A percentile compares a stretch with the other conserved stretches of the same genome.
Evolutionary conservation across 306 rosid species (phyloP).

Genomic region (Castanospermum australe): DNA sequence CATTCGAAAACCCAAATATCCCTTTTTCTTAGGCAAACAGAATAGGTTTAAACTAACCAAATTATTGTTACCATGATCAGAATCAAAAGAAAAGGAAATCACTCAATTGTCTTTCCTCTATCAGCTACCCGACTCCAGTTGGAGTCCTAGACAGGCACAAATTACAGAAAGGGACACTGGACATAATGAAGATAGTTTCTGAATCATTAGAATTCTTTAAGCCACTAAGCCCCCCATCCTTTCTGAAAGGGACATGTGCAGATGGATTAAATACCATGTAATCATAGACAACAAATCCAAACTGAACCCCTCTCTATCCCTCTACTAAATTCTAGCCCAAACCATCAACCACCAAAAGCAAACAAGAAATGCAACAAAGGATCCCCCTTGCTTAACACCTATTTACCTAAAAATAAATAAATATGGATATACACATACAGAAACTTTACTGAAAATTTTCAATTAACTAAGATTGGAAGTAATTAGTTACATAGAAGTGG

Average conservation of each 20-base stretch:
- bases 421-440: conserved; percentile 10
- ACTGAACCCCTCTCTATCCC: neutral
- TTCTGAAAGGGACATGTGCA: neutral
- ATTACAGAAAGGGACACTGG: neutral
- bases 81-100: conserved; percentile 1
- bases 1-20: neutral
- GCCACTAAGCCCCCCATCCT: neutral
- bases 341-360: conserved; percentile 12
- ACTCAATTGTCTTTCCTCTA: neutral
- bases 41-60: neutral
- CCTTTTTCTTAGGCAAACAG: neutral
- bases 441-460: neutral
- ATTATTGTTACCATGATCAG: neutral
- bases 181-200: neutral
- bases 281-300: neutral
- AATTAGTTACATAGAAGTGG: conserved; percentile 1
- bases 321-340: neutral
- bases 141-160: neutral
- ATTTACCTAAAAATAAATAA: conserved; percentile 3
- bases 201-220: neutral
- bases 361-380: conserved; percentile 11
- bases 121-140: neutral
- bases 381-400: neutral
- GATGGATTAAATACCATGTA: neutral
- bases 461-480: neutral